phyloP scores from a whole-genome alignment of 2,329 filamentous ascomycete genomes.

The Thielaviopsis cerberus region DNA sequence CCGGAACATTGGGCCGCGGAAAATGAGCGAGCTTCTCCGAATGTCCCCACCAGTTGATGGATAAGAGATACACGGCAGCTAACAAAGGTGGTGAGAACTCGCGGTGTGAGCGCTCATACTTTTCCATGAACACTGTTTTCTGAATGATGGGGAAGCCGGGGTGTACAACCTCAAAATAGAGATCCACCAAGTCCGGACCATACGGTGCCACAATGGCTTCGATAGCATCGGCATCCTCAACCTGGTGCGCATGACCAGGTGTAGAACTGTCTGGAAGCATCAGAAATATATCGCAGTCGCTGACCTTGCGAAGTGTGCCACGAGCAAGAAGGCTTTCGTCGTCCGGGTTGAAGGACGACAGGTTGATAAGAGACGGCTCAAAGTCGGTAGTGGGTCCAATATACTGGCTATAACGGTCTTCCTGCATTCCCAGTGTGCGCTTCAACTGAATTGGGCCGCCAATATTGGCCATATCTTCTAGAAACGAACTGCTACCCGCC shows the following conservation, averaged over 20 bases:
- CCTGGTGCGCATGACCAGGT: conserved; percentile 50
- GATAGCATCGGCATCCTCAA: conserved; percentile 50
- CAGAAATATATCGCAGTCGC: conserved; percentile 60
- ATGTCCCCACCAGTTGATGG: conserved; percentile 74
- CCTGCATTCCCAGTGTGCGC: conserved; percentile 55
- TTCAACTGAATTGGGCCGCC: conserved; percentile 47
- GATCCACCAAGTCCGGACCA: conserved; percentile 56
- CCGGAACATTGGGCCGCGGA: conserved; percentile 51
- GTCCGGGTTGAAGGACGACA: conserved; percentile 62
- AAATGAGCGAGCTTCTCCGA: conserved; percentile 45
- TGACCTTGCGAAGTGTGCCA: conserved; percentile 55
- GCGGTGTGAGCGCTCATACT: conserved; percentile 52
- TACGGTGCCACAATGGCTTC: conserved; percentile 60
- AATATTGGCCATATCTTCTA: conserved; percentile 54
- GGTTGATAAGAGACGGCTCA: conserved; percentile 64
- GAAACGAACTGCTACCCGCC: conserved; percentile 40
- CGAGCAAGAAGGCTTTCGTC: conserved; percentile 59
- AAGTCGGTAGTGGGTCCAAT: conserved; percentile 71
- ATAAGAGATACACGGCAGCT: conserved; percentile 66
- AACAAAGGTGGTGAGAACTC: conserved; percentile 61
- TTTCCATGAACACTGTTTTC: conserved; percentile 61
- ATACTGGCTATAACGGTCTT: conserved; percentile 64
- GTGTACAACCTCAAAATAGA: conserved; percentile 69
- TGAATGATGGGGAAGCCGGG: conserved; percentile 69
- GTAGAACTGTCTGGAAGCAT: conserved; percentile 59